Evolutionary conservation across 2,329 filamentous ascomycete genomes (phyloP).

Genomic region (Didymella glomerata): DNA sequence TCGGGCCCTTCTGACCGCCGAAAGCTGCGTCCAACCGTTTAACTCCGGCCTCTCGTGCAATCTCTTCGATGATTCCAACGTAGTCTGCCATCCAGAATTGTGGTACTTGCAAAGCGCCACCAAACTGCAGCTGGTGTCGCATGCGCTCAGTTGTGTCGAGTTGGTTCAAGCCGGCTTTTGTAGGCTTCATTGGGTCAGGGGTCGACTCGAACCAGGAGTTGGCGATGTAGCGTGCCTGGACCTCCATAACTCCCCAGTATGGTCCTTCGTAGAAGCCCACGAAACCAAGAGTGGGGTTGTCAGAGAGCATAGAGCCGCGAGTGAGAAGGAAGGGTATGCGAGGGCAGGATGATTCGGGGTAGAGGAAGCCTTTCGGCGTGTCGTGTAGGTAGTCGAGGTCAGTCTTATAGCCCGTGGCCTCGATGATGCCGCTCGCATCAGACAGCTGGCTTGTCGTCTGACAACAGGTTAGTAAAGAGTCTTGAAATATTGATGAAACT

Average conservation of each 20-base stretch:
- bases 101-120: slow-evolving; percentile 55
- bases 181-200: slow-evolving; percentile 27
- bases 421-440: slow-evolving; percentile 65
- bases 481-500: background rate
- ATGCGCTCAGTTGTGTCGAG: slow-evolving; percentile 48
- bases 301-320: slow-evolving; percentile 70
- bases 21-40: slow-evolving; percentile 51
- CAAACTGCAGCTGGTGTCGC: slow-evolving; percentile 52
- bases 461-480: slow-evolving; percentile 12
- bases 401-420: slow-evolving; percentile 77
- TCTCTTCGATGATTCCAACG: slow-evolving; percentile 75
- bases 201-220: slow-evolving; percentile 62
- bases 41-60: slow-evolving; percentile 67
- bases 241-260: slow-evolving; percentile 88
- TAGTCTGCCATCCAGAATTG: slow-evolving; percentile 90
- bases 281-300: slow-evolving; percentile 73
- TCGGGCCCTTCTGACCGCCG: slow-evolving; percentile 60
- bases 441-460: slow-evolving; percentile 22
- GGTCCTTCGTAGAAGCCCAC: slow-evolving; percentile 85
- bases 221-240: slow-evolving; percentile 77
- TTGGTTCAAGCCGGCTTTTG: slow-evolving; percentile 22
- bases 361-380: slow-evolving; percentile 64
- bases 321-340: slow-evolving; percentile 65
- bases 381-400: slow-evolving; percentile 71
- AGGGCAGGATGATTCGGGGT: slow-evolving; percentile 67